A percentile compares a stretch with the other conserved stretches of the same genome.
Evolutionary conservation across 768 basidiomycete species (phyloP).

Genomic region (Termitomyces sp.): DNA sequence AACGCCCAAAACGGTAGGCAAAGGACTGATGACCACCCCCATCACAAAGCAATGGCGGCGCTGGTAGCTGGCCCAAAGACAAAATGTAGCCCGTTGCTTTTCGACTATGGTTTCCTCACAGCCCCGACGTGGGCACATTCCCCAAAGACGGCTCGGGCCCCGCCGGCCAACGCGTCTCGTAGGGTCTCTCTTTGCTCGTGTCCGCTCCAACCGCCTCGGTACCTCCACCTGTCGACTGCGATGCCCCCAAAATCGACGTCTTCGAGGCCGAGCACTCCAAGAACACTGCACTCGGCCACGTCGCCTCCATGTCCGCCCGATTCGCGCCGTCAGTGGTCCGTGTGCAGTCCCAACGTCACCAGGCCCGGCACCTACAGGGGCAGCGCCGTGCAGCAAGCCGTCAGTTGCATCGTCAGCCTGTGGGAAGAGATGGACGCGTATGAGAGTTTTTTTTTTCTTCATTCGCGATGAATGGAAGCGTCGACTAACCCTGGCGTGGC

Average conservation of each 20-base stretch:
- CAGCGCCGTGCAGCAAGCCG: not conserved
- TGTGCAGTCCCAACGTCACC: not conserved
- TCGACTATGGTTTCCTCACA: too few relatives aligned
- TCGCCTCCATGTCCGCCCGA: constrained; percentile 39
- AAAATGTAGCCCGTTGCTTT: too few relatives aligned
- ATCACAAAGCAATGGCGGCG: too few relatives aligned
- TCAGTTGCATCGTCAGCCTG: not conserved
- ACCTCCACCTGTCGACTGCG: constrained; percentile 54
- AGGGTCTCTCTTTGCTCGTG: constrained; percentile 58
- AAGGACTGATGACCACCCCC: too few relatives aligned
- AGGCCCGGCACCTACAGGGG: not conserved
- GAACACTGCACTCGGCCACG: constrained; percentile 32
- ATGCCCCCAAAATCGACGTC: constrained; percentile 80
- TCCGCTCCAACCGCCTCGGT: constrained; percentile 73
- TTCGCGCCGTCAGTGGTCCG: not conserved
- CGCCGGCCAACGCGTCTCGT: constrained; percentile 78
- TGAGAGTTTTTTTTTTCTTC: not conserved
- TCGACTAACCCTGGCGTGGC: not conserved
- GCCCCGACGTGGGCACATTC: too few relatives aligned
- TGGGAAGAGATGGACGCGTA: constrained; percentile 33
- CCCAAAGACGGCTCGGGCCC: too few relatives aligned
- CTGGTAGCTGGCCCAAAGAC: too few relatives aligned
- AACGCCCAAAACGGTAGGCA: too few relatives aligned
- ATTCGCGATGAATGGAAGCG: too few relatives aligned
- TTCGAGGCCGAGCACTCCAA: constrained; percentile 74